phyloP scores from a whole-genome alignment of 2,329 filamentous ascomycete genomes.

The Arthrobotrys sinensis region DNA sequence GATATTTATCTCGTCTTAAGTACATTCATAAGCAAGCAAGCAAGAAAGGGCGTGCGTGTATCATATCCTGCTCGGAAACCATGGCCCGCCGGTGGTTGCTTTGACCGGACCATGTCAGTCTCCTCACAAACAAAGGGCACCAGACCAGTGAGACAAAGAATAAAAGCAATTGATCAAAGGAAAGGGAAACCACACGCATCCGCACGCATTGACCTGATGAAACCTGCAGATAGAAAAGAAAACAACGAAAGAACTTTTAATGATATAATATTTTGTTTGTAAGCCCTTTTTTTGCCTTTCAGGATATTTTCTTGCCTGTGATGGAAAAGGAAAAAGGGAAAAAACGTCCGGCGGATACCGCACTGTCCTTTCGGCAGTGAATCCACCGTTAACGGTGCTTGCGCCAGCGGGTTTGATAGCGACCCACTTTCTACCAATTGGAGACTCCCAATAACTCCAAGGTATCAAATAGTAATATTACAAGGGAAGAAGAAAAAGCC shows the following conservation, averaged over 20 bases:
- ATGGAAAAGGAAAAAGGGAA: conserved; percentile 6
- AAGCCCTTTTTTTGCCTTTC: not conserved
- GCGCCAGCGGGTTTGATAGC: conserved; percentile 29
- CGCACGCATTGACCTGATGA: not conserved
- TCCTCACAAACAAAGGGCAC: conserved; percentile 12
- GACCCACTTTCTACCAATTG: conserved; percentile 49
- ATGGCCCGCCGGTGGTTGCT: conserved; percentile 27
- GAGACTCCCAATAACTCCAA: conserved; percentile 59
- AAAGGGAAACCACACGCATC: not conserved
- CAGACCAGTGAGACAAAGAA: not conserved
- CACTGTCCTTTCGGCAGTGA: conserved; percentile 38
- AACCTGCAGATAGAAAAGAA: not conserved
- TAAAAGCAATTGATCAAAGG: not conserved
- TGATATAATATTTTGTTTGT: conserved; percentile 4
- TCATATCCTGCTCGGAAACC: conserved; percentile 22
- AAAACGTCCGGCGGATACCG: conserved; percentile 20
- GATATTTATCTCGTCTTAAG: conserved; percentile 8
- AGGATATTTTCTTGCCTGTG: not conserved
- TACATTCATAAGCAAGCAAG: conserved; percentile 7
- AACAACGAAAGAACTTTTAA: conserved; percentile 16
- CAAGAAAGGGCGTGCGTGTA: conserved; percentile 5
- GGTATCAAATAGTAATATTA: conserved; percentile 33
- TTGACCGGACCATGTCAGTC: conserved; percentile 18
- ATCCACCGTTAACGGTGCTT: conserved; percentile 29
- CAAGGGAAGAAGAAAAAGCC: conserved; percentile 16